A percentile compares a stretch with the other conserved stretches of the same genome.
Evolutionary conservation across 768 basidiomycete species (phyloP).

Genomic region (Kwoniella pini): DNA sequence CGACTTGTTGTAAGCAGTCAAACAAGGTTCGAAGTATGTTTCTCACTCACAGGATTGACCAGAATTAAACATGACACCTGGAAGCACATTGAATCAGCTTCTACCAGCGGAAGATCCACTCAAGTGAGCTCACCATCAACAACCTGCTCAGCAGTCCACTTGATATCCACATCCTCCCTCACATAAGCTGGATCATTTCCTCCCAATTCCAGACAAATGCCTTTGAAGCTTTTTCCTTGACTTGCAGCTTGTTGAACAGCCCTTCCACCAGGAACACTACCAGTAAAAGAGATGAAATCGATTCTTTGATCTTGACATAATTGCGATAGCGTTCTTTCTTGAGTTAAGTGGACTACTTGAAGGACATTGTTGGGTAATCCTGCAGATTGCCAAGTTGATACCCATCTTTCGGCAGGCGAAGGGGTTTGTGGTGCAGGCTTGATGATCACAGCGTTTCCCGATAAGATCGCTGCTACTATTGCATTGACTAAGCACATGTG

Average conservation of each 20-base stretch:
- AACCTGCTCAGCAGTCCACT: conserved; percentile 78
- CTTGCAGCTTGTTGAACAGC: conserved; percentile 72
- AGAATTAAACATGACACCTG: conserved; percentile 93
- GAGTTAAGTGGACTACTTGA: conserved; percentile 49
- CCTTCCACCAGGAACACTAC: conserved; percentile 75
- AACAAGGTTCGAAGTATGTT: neutral
- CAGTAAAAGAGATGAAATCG: conserved; percentile 88
- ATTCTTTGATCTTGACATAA: conserved; percentile 69
- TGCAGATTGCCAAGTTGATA: conserved; percentile 67
- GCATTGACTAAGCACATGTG: conserved; percentile 89
- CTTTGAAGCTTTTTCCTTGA: conserved; percentile 71
- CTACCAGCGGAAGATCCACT: neutral
- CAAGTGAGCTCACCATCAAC: conserved; percentile 71
- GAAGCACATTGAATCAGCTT: neutral
- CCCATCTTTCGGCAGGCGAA: conserved; percentile 77
- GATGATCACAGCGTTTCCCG: conserved; percentile 83
- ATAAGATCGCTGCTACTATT: conserved; percentile 83
- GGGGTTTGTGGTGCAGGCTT: conserved; percentile 98
- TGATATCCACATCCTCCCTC: conserved; percentile 76
- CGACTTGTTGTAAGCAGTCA: neutral
- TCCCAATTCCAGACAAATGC: conserved; percentile 87
- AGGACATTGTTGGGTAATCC: conserved; percentile 75
- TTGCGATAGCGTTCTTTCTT: conserved; percentile 62
- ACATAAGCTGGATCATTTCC: conserved; percentile 99
- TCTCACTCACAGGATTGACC: conserved; percentile 75